Percentiles rank a stretch among this genome's conserved stretches.
phyloP scores from a whole-genome alignment of 1,284 basidiomycete species.

The Moesziomyces parantarcticus region DNA sequence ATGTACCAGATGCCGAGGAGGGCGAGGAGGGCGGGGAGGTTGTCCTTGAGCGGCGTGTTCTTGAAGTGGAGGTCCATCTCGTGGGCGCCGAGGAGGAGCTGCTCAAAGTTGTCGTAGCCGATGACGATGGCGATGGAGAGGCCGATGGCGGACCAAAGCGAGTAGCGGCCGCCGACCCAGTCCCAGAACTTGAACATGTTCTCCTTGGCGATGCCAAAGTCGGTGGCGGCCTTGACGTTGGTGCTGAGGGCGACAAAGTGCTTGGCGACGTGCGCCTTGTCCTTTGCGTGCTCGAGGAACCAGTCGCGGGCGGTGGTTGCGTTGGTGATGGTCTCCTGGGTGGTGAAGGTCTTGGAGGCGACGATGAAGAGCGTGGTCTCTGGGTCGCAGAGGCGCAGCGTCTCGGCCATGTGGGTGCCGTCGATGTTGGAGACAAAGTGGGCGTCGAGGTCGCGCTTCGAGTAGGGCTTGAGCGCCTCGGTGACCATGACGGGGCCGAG shows the following conservation, averaged over 20 bases:
- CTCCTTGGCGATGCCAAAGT: constrained; percentile 88
- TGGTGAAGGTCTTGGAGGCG: constrained; percentile 98
- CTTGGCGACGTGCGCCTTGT: constrained; percentile 91
- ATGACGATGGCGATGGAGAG: constrained; percentile 91
- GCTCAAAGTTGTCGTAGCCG: constrained; percentile 92
- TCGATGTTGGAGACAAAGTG: constrained; percentile 99
- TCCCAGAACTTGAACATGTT: constrained; percentile 99
- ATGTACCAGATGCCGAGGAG: constrained; percentile 98
- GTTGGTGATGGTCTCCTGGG: constrained; percentile 99
- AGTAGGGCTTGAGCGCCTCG: constrained; percentile 93
- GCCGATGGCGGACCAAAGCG: constrained; percentile 97
- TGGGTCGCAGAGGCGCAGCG: constrained; percentile 81
- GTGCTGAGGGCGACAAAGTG: constrained; percentile 99
- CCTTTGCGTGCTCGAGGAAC: constrained; percentile 82
- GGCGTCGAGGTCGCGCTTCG: constrained; percentile 85
- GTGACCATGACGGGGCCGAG: constrained; percentile 98
- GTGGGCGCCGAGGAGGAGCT: constrained; percentile 90
- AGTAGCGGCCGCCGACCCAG: constrained; percentile 99
- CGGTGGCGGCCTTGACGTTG: constrained; percentile 91
- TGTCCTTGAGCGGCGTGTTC: constrained; percentile 85
- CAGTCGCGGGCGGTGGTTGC: constrained; percentile 91
- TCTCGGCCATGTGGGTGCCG: constrained; percentile 95
- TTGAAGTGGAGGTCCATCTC: constrained; percentile 98
- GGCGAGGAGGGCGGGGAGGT: constrained; percentile 90
- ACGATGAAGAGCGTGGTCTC: constrained; percentile 97